Conservation (phyloP, 306 rosid genomes). For the Psophocarpus tetragonolobus region DNA sequence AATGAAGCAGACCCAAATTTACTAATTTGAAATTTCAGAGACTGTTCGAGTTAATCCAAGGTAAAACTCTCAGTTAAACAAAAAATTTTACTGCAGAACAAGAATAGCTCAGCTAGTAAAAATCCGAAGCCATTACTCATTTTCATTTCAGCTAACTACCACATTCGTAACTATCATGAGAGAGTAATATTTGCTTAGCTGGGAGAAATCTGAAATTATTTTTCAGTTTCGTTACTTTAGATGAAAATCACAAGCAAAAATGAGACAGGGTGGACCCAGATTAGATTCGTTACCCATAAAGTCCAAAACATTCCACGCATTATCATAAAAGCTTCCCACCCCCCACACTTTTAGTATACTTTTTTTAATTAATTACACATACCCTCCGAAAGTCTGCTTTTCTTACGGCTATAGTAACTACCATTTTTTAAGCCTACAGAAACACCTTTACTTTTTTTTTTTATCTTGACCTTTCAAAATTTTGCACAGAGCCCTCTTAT, state of each 20-base stretch:
- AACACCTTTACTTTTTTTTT: too few species aligned
- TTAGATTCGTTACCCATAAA: background rate
- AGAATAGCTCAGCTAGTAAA: background rate
- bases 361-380: too few species aligned
- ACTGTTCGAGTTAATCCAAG: background rate
- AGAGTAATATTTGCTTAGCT: background rate
- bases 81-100: background rate
- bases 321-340: background rate
- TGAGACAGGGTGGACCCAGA: background rate
- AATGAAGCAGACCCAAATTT: background rate
- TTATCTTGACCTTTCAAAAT: too few species aligned
- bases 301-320: background rate
- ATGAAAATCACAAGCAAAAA: background rate
- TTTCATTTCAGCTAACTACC: background rate
- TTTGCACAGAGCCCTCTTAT: too few species aligned
- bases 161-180: background rate
- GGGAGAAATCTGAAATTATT: background rate
- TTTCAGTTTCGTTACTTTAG: background rate
- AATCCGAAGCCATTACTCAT: background rate
- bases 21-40: background rate
- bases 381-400: too few species aligned
- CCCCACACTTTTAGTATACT: background rate
- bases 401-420: too few species aligned
- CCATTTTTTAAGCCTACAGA: too few species aligned
- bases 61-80: conserved; percentile 19